These are phyloP conservation scores for Tylopilus felleus DNA, from an alignment of 768 basidiomycete species.

Conservation along the genomic window DNA sequence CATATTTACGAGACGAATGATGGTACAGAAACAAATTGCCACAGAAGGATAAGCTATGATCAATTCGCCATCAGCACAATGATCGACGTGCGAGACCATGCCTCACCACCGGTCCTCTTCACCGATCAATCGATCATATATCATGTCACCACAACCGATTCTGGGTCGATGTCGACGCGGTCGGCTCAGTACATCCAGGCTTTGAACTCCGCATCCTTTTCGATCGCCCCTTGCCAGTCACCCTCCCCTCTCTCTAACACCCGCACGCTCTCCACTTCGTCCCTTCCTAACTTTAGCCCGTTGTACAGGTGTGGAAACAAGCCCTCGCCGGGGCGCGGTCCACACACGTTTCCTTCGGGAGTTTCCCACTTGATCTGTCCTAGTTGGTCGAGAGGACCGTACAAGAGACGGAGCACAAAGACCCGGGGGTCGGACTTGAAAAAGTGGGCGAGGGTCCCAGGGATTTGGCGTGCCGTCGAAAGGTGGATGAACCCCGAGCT, in stretches of 20 bases:
- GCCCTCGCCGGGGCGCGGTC: conserved; percentile 42
- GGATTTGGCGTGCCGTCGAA: conserved; percentile 49
- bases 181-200: conserved; percentile 34
- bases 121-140: no score
- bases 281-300: conserved; percentile 38
- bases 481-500: conserved; percentile 52
- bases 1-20: no score
- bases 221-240: conserved; percentile 34
- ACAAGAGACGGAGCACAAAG: conserved; percentile 43
- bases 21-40: no score
- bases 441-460: conserved; percentile 45
- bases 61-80: no score
- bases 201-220: conserved; percentile 7
- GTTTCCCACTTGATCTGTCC: conserved; percentile 47
- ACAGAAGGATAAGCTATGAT: no score
- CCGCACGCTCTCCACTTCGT: conserved; percentile 43
- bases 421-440: conserved; percentile 40
- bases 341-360: conserved; percentile 38
- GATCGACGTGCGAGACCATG: no score
- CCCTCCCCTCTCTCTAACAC: conserved; percentile 23
- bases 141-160: no score
- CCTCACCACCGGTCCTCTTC: no score
- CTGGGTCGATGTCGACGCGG: neutral
- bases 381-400: conserved; percentile 34
- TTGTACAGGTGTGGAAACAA: conserved; percentile 58